phyloP scores from a whole-genome alignment of 768 basidiomycete genomes.

The Albatrellus ellisii region DNA sequence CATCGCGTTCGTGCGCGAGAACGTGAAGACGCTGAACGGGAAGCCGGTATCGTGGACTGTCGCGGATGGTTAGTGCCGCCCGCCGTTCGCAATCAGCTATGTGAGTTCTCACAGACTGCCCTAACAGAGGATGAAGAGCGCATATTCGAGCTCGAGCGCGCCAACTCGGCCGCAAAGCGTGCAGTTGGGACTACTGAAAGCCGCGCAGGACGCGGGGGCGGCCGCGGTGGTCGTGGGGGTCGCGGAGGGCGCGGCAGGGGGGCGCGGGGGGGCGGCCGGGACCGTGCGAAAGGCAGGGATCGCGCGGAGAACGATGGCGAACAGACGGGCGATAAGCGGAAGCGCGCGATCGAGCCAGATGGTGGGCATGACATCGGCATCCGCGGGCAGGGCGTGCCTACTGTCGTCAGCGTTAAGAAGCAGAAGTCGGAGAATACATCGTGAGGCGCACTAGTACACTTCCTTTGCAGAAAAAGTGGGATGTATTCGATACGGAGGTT shows the following conservation, averaged over 20 bases:
- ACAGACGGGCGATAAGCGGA: constrained; percentile 58
- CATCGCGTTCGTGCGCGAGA: constrained; percentile 52
- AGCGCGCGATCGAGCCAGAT: constrained; percentile 65
- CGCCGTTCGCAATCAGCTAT: neutral
- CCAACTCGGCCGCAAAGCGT: constrained; percentile 51
- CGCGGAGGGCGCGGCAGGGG: constrained; percentile 27
- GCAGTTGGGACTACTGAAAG: constrained; percentile 16
- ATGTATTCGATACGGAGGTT: constrained; percentile 15
- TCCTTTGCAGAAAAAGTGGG: constrained; percentile 24
- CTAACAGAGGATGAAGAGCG: constrained; percentile 57
- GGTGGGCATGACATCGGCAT: constrained; percentile 59
- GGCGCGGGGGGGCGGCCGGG: neutral
- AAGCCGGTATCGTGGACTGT: constrained; percentile 52
- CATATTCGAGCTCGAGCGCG: constrained; percentile 61
- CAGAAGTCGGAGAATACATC: too few species aligned
- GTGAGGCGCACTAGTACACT: too few species aligned
- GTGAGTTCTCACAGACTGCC: neutral
- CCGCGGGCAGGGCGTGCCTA: constrained; percentile 48
- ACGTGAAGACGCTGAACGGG: constrained; percentile 49
- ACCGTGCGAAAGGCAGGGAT: constrained; percentile 10
- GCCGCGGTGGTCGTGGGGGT: constrained; percentile 12
- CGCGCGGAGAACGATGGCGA: constrained; percentile 21
- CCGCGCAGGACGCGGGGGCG: neutral
- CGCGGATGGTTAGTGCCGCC: constrained; percentile 33
- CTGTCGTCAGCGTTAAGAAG: constrained; percentile 23